phyloP scores from a whole-genome alignment of 768 basidiomycete genomes.

The Pleurotus djamor region DNA sequence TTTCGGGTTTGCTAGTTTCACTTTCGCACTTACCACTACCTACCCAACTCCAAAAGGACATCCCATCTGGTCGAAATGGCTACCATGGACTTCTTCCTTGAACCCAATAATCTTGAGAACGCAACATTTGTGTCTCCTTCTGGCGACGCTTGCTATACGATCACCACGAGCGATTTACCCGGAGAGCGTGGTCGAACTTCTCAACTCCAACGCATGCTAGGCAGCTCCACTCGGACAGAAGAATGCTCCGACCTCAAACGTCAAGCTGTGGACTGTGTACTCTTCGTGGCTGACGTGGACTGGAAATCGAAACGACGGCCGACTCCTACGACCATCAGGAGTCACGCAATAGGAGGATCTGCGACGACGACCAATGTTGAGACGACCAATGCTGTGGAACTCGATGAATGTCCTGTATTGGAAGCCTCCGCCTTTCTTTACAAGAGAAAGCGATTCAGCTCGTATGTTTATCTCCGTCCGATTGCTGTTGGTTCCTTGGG shows the following conservation, averaged over 20 bases:
- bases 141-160: constrained; percentile 47
- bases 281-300: constrained; percentile 46
- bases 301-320: constrained; percentile 35
- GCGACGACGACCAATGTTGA: constrained; percentile 11
- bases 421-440: constrained; percentile 39
- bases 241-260: constrained; percentile 27
- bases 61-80: neutral
- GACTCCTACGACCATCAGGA: constrained; percentile 39
- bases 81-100: constrained; percentile 50
- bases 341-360: constrained; percentile 29
- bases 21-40: neutral
- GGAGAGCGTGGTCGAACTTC: constrained; percentile 29
- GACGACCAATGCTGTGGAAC: too few species aligned
- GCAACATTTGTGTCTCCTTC: constrained; percentile 48
- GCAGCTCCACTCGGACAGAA: constrained; percentile 22
- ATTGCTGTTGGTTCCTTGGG: neutral
- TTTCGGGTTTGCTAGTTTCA: neutral
- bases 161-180: constrained; percentile 35
- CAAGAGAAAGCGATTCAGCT: constrained; percentile 36
- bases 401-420: constrained; percentile 19
- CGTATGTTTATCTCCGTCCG: constrained; percentile 24
- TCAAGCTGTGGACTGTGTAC: neutral
- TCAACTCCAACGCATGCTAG: constrained; percentile 29
- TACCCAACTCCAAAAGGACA: neutral
- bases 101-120: constrained; percentile 47